These are phyloP conservation scores for Penicillium silybi DNA, from an alignment of 495 filamentous ascomycete genomes.

Conservation along the genomic window DNA sequence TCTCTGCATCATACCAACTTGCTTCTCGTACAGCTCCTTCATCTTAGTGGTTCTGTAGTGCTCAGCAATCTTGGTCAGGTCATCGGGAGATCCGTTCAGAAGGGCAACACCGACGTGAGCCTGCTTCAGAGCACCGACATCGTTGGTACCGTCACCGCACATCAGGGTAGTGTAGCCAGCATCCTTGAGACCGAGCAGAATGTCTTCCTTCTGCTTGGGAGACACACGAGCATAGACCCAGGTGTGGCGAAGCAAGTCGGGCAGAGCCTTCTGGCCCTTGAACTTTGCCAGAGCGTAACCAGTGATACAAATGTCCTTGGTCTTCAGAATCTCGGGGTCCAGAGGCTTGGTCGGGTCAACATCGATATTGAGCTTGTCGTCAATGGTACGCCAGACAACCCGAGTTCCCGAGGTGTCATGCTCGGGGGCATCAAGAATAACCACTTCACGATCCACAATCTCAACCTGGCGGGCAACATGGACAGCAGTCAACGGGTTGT, in stretches of 20 bases:
- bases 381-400: constrained; percentile 91
- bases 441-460: constrained; percentile 92
- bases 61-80: constrained; percentile 85
- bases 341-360: constrained; percentile 81
- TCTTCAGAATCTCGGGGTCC: constrained; percentile 74
- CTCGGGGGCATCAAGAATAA: constrained; percentile 94
- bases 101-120: constrained; percentile 96
- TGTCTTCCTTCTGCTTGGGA: constrained; percentile 98
- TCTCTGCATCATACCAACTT: constrained; percentile 79
- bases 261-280: constrained; percentile 70
- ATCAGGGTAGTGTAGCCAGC: constrained; percentile 97
- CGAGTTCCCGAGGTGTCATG: constrained; percentile 76
- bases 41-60: constrained; percentile 92
- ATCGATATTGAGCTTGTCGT: constrained; percentile 83
- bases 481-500: constrained; percentile 94
- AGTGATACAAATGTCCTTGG: constrained; percentile 93
- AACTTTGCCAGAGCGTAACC: constrained; percentile 91
- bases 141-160: constrained; percentile 98
- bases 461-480: constrained; percentile 96
- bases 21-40: constrained; percentile 98
- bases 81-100: constrained; percentile 88
- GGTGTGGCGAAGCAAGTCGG: constrained; percentile 74
- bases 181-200: constrained; percentile 91
- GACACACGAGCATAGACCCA: constrained; percentile 99
- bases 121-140: constrained; percentile 97